Conservation (phyloP, 129 eudicot species). For the Flaveria robusta region DNA sequence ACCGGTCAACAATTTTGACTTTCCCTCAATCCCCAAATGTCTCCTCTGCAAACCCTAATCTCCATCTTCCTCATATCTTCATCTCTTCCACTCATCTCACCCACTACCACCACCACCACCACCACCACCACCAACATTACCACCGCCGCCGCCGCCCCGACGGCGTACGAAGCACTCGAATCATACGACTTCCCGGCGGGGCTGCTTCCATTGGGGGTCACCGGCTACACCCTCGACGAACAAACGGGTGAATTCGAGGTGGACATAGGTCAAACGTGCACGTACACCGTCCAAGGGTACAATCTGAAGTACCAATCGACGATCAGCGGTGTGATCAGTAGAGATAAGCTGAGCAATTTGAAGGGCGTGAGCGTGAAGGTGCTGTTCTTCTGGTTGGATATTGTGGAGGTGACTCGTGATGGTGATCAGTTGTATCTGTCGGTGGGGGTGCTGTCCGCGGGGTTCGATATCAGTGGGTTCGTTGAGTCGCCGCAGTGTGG, state of each 20-base stretch:
- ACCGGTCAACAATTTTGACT: conserved; percentile 30
- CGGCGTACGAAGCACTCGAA: conserved; percentile 49
- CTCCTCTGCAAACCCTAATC: conserved; percentile 19
- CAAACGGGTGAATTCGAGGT: conserved; percentile 59
- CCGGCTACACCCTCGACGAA: conserved; percentile 54
- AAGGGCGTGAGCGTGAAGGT: conserved; percentile 64
- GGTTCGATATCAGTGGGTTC: conserved; percentile 51
- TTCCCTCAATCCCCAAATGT: conserved; percentile 13
- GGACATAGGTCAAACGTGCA: conserved; percentile 45
- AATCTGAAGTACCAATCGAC: conserved; percentile 41
- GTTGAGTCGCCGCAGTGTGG: conserved; percentile 80
- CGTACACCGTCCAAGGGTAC: conserved; percentile 56
- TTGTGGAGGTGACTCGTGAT: conserved; percentile 51
- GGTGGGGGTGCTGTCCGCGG: conserved; percentile 66
- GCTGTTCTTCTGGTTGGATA: conserved; percentile 61
- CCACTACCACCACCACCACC: background rate
- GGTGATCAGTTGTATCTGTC: conserved; percentile 57
- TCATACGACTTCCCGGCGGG: conserved; percentile 57
- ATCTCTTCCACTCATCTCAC: background rate
- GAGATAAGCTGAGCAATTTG: conserved; percentile 39
- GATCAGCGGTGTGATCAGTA: conserved; percentile 52
- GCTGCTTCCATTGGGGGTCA: conserved; percentile 58
- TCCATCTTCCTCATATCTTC: conserved; percentile 24
- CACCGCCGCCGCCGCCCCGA: background rate
- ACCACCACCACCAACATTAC: background rate